Evolutionary conservation across 148 eudicot genomes (phyloP).

Genomic region (Polygonum maritimum): DNA sequence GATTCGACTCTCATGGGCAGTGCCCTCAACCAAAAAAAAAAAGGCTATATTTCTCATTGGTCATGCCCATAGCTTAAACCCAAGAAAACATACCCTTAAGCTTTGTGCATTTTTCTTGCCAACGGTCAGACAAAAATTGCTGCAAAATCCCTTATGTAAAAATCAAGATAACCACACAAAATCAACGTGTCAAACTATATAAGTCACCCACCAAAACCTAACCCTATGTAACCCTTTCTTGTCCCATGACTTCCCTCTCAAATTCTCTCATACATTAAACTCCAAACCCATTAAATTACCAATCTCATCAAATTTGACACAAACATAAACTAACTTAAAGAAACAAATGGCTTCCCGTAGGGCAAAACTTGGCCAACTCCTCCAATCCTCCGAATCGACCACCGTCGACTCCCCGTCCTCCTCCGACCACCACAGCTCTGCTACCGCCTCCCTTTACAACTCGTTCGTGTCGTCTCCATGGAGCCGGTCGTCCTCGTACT

Average conservation of each 20-base stretch:
- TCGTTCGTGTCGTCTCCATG: conserved; percentile 13
- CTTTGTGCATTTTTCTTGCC: no score
- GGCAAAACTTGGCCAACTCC: conserved; percentile 4
- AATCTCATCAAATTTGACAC: not conserved
- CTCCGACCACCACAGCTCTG: not conserved
- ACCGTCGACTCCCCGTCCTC: not conserved
- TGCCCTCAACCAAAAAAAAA: no score
- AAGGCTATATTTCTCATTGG: no score
- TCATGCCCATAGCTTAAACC: no score
- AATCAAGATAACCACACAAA: not conserved
- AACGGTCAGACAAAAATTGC: no score
- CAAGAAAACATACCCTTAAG: no score
- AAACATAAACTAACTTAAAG: not conserved
- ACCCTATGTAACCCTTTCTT: not conserved
- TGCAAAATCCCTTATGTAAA: no score
- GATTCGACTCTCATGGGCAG: no score
- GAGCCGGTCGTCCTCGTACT: conserved; percentile 13
- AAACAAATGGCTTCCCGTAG: not conserved
- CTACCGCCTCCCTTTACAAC: not conserved
- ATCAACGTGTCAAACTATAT: not conserved
- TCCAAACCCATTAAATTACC: not conserved
- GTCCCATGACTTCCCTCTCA: not conserved
- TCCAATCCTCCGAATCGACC: not conserved
- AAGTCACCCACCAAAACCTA: not conserved
- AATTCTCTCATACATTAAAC: not conserved